Conservation (phyloP, 2,329 filamentous ascomycete species). For the Xylaria sp. region DNA sequence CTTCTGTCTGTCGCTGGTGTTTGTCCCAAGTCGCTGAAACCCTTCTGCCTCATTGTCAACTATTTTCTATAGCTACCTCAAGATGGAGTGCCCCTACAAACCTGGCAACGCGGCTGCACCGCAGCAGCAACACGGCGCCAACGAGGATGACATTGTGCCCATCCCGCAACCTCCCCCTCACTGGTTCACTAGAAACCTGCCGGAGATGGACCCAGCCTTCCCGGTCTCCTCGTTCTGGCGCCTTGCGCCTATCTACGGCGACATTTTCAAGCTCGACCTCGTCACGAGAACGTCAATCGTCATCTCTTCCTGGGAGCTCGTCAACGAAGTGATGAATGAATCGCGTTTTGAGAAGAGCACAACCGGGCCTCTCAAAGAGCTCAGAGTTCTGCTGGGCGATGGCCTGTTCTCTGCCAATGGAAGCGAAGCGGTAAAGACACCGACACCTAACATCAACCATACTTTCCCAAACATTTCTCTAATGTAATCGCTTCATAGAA, state of each 20-base stretch:
- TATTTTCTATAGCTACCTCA: neutral
- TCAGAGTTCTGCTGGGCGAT: constrained; percentile 33
- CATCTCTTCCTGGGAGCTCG: constrained; percentile 30
- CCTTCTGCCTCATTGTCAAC: neutral
- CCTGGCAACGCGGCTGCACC: constrained; percentile 6
- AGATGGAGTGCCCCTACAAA: constrained; percentile 30
- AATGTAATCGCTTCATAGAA: constrained; percentile 26
- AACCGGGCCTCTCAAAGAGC: constrained; percentile 24
- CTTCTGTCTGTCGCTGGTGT: neutral
- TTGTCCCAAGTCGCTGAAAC: neutral
- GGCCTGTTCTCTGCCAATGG: constrained; percentile 32
- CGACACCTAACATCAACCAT: no score
- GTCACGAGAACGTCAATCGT: constrained; percentile 7
- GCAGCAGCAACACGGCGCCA: constrained; percentile 12
- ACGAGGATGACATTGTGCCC: constrained; percentile 21
- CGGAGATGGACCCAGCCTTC: constrained; percentile 31
- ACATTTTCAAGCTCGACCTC: constrained; percentile 36
- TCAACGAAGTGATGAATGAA: constrained; percentile 32
- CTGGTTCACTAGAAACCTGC: constrained; percentile 31
- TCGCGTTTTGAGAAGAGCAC: constrained; percentile 31
- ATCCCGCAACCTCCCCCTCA: constrained; percentile 34
- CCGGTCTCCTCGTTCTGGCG: constrained; percentile 27
- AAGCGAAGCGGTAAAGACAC: constrained; percentile 25
- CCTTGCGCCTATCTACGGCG: constrained; percentile 24
- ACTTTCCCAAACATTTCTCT: neutral